Percentiles rank a stretch among this genome's conserved stretches.
These are phyloP conservation scores for Royoungia palumana DNA, from an alignment of 768 basidiomycete genomes.

Conservation along the genomic window DNA sequence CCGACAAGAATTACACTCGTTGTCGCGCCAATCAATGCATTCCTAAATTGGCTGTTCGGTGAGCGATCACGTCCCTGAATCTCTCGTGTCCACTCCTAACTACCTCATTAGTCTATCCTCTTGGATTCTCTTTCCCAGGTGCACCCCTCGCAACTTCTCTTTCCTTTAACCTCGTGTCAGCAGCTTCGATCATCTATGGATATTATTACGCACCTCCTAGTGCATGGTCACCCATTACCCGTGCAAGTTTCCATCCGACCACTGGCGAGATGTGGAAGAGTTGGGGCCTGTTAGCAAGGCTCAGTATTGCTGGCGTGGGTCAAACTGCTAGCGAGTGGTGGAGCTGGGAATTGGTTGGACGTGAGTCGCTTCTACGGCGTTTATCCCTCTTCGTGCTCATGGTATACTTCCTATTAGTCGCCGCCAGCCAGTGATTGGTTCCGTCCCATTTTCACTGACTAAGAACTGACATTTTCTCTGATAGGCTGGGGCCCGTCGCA, in stretches of 20 bases:
- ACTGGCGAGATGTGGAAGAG: constrained; percentile 60
- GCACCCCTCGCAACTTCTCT: constrained; percentile 89
- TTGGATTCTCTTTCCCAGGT: constrained; percentile 86
- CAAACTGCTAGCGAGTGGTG: constrained; percentile 95
- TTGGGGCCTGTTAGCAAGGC: constrained; percentile 63
- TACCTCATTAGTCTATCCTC: constrained; percentile 34
- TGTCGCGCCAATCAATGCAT: constrained; percentile 81
- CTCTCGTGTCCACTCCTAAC: neutral
- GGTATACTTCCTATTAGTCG: constrained; percentile 33
- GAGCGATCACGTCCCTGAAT: constrained; percentile 9
- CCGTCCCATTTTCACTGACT: neutral
- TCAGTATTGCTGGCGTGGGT: constrained; percentile 79
- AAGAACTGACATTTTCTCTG: constrained; percentile 7
- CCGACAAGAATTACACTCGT: constrained; percentile 82
- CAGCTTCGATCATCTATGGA: constrained; percentile 61
- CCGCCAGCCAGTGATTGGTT: constrained; percentile 47
- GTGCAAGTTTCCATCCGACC: constrained; percentile 42
- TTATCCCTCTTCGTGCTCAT: neutral
- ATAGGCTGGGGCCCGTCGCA: constrained; percentile 70
- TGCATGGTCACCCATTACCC: constrained; percentile 63
- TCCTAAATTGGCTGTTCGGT: constrained; percentile 87
- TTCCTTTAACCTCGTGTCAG: constrained; percentile 81
- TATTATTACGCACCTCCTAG: constrained; percentile 57
- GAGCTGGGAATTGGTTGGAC: constrained; percentile 87
- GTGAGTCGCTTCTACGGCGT: constrained; percentile 15